Percentiles rank a stretch among this genome's conserved stretches.
Conservation (phyloP, 352 stramenopile species). For the Thalassiosira livingstoniorum region DNA sequence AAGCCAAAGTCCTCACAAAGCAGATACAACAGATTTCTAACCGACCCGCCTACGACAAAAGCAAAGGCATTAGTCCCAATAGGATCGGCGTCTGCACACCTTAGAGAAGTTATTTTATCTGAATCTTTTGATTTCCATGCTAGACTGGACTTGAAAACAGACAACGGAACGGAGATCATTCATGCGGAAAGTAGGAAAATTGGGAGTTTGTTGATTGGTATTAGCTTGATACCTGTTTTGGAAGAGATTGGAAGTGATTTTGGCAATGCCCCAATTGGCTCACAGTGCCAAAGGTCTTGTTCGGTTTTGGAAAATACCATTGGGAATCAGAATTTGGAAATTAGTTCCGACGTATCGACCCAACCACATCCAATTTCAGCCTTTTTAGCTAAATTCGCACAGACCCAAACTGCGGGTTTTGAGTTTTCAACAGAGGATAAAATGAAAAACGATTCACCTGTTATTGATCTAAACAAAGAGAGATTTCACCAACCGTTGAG, state of each 20-base stretch:
- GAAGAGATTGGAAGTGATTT: constrained; percentile 1
- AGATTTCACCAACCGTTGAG: neutral
- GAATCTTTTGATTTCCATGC: constrained; percentile 8
- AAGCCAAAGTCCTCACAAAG: neutral
- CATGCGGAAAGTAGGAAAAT: constrained; percentile 26
- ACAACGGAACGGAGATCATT: constrained; percentile 8
- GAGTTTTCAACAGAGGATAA: neutral
- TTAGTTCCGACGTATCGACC: neutral
- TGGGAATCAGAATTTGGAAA: neutral
- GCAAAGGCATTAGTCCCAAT: neutral
- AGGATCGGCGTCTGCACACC: neutral
- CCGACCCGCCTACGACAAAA: neutral
- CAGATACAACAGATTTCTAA: neutral
- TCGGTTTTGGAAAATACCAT: neutral
- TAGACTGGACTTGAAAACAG: constrained; percentile 37
- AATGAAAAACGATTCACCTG: neutral
- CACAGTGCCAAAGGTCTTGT: neutral
- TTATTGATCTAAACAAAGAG: neutral
- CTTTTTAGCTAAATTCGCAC: constrained; percentile 45
- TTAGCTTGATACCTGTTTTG: constrained; percentile 16
- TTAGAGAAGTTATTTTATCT: constrained; percentile 42
- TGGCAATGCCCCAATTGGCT: neutral
- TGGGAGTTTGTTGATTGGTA: constrained; percentile 26
- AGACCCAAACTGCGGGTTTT: neutral
- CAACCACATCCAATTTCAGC: constrained; percentile 46